Evolutionary conservation across 2,329 filamentous ascomycete genomes (phyloP).

Genomic region (Beauveria sp.): DNA sequence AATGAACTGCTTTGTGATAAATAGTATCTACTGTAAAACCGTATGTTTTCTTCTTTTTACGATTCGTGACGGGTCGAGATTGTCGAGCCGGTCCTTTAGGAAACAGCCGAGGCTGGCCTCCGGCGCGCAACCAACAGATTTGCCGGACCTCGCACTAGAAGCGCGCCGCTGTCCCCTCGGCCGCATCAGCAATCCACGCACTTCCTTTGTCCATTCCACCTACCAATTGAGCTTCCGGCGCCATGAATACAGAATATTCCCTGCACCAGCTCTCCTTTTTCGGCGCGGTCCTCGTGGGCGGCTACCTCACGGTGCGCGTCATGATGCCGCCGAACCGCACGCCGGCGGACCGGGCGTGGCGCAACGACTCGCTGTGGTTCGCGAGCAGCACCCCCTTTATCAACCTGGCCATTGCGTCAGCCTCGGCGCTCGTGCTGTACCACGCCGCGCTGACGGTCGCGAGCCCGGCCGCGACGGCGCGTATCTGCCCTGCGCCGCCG

Average conservation of each 20-base stretch:
- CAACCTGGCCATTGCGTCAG: background rate
- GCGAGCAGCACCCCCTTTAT: background rate
- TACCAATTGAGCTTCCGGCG: background rate
- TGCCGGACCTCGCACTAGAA: background rate
- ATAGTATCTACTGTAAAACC: background rate
- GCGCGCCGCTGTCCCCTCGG: background rate
- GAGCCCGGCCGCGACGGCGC: background rate
- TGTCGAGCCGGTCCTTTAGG: background rate
- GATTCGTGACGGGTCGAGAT: background rate
- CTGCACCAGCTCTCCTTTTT: background rate
- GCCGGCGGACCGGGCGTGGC: constrained; percentile 2
- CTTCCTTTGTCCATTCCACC: background rate
- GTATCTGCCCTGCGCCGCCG: background rate
- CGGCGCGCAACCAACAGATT: background rate
- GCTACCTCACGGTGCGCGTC: background rate
- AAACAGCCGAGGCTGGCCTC: background rate
- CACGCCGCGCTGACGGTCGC: background rate
- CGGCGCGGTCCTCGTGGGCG: background rate
- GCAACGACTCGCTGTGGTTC: background rate
- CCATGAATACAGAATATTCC: background rate
- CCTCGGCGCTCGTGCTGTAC: background rate
- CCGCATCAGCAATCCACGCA: too few species aligned
- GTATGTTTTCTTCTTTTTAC: background rate
- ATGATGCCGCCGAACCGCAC: constrained; percentile 5
- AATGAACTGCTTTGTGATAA: too few species aligned